Evolutionary conservation across 148 eudicot genomes (phyloP).

Genomic region (Chenopodium suecicum): DNA sequence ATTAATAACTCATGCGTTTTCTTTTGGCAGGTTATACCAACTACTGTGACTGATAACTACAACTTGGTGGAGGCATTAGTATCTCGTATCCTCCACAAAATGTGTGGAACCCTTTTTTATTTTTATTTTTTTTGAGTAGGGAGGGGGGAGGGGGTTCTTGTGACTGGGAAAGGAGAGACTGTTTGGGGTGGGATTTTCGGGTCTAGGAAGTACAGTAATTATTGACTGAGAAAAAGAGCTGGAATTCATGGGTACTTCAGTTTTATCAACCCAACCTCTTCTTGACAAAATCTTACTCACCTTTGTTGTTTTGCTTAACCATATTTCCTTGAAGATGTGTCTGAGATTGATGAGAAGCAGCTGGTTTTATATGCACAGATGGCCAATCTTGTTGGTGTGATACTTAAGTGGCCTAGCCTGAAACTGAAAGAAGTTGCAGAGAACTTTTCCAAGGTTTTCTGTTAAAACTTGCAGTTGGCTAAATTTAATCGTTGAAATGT

Average conservation of each 20-base stretch:
- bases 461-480: neutral
- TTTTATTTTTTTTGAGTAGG: neutral
- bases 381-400: constrained; percentile 79
- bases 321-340: constrained; percentile 52
- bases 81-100: constrained; percentile 71
- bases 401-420: constrained; percentile 64
- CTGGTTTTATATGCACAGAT: constrained; percentile 88
- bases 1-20: neutral
- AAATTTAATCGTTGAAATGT: neutral
- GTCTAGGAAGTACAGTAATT: neutral
- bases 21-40: constrained; percentile 51
- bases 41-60: constrained; percentile 70
- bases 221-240: constrained; percentile 1
- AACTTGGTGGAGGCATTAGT: constrained; percentile 69
- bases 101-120: neutral
- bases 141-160: neutral
- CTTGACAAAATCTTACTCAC: neutral
- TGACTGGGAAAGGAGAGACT: neutral
- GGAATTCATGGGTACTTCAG: neutral
- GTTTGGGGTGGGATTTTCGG: neutral
- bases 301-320: constrained; percentile 37
- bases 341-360: constrained; percentile 73
- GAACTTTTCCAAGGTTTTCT: constrained; percentile 78
- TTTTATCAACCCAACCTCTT: neutral
- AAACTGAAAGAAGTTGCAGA: constrained; percentile 75